Percentiles rank a stretch among this genome's conserved stretches.
phyloP scores from a whole-genome alignment of 345 rosid species.

The Excoecaria agallocha region DNA sequence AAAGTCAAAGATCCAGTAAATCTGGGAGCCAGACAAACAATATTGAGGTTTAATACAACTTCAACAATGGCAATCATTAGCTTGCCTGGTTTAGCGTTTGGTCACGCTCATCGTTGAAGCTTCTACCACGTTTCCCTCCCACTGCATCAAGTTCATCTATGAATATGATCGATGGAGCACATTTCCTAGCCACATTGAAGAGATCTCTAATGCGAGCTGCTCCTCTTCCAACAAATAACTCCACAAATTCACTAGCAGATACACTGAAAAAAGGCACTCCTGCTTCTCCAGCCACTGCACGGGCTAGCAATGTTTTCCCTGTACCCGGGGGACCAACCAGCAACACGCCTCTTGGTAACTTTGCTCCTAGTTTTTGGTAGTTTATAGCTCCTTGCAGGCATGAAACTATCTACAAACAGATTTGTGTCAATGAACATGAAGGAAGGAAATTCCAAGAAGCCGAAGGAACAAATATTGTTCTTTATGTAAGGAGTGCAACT shows the following conservation, averaged over 20 bases:
- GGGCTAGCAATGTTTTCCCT: conserved; percentile 91
- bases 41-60: neutral
- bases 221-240: conserved; percentile 97
- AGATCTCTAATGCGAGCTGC: conserved; percentile 96
- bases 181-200: conserved; percentile 71
- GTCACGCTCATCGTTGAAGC: conserved; percentile 96
- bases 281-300: conserved; percentile 96
- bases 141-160: conserved; percentile 98
- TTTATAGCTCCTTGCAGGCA: conserved; percentile 92
- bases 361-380: conserved; percentile 83
- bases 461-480: neutral
- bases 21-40: conserved; percentile 6
- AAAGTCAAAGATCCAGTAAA: neutral
- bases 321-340: conserved; percentile 98
- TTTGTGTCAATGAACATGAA: conserved; percentile 12
- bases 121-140: conserved; percentile 96
- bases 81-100: conserved; percentile 89
- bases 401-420: conserved; percentile 69
- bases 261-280: conserved; percentile 94
- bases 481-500: too few relatives aligned
- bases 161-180: conserved; percentile 84
- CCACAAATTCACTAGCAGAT: conserved; percentile 97
- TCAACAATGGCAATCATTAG: conserved; percentile 11
- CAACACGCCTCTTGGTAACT: conserved; percentile 84
- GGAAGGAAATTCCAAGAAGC: conserved; percentile 1